phyloP scores from a whole-genome alignment of 1,284 basidiomycete genomes.

The Ustilago cynodontis region DNA sequence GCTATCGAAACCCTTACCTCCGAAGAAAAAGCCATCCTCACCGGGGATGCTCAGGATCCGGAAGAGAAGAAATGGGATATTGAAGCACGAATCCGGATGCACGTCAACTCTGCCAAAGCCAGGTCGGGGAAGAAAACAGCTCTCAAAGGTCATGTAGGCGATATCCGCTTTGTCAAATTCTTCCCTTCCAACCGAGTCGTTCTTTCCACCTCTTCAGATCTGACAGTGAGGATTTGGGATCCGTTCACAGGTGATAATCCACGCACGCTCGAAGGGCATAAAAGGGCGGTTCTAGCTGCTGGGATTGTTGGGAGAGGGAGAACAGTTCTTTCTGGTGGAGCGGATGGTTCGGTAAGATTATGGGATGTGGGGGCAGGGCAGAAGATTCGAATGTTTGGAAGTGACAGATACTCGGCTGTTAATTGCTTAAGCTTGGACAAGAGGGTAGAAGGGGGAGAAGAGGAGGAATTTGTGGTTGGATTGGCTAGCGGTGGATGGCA shows the following conservation, averaged over 20 bases:
- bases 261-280: constrained; percentile 78
- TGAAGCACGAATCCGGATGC: constrained; percentile 37
- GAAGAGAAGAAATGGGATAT: constrained; percentile 39
- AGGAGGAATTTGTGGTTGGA: constrained; percentile 71
- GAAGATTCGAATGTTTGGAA: constrained; percentile 67
- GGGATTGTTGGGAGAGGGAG: constrained; percentile 77
- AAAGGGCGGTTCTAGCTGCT: constrained; percentile 74
- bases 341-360: constrained; percentile 79
- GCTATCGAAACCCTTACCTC: constrained; percentile 21
- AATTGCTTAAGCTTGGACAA: constrained; percentile 71
- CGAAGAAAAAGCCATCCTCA: constrained; percentile 23
- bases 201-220: constrained; percentile 78
- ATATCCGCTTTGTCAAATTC: constrained; percentile 57
- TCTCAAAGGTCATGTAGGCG: constrained; percentile 60
- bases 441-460: constrained; percentile 14
- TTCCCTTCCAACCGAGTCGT: constrained; percentile 67
- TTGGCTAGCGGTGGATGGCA: constrained; percentile 76
- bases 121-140: constrained; percentile 24
- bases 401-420: constrained; percentile 71
- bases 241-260: constrained; percentile 72
- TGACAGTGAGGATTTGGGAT: constrained; percentile 76
- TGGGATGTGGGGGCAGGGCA: constrained; percentile 80
- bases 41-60: constrained; percentile 23
- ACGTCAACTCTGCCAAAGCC: constrained; percentile 22
- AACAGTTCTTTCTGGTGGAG: constrained; percentile 75